A percentile compares a stretch with the other conserved stretches of the same genome.
phyloP scores from a whole-genome alignment of 495 filamentous ascomycete species.

The Neurospora sp. region DNA sequence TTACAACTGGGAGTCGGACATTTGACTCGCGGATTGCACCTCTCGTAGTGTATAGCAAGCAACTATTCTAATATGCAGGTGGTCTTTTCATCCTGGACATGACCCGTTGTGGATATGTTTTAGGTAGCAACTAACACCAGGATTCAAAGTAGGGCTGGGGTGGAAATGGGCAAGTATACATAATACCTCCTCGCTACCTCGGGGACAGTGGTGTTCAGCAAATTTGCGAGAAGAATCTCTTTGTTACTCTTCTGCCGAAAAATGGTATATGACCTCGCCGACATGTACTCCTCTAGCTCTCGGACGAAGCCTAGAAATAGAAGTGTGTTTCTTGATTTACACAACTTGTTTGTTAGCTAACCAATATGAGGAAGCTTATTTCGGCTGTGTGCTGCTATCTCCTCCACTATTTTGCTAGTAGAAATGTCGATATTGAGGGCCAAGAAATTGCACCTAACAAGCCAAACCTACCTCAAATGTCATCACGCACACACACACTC shows the following conservation, averaged over 20 bases:
- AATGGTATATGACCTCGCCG: background rate
- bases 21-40: background rate
- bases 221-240: background rate
- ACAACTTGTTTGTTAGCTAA: background rate
- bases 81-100: background rate
- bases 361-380: background rate
- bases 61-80: background rate
- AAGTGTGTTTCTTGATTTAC: background rate
- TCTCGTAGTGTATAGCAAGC: background rate
- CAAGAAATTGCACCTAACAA: background rate
- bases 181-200: background rate
- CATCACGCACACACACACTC: background rate
- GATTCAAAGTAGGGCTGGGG: background rate
- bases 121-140: background rate
- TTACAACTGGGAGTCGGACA: background rate
- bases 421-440: background rate
- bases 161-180: background rate
- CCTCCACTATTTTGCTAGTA: background rate
- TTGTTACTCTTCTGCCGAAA: background rate
- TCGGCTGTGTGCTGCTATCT: background rate
- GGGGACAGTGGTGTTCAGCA: background rate
- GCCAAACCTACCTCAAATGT: background rate
- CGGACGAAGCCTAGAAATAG: background rate
- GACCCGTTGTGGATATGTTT: background rate
- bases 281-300: background rate